phyloP scores from a whole-genome alignment of 2,329 filamentous ascomycete species.

The Lizonia empirigonia region DNA sequence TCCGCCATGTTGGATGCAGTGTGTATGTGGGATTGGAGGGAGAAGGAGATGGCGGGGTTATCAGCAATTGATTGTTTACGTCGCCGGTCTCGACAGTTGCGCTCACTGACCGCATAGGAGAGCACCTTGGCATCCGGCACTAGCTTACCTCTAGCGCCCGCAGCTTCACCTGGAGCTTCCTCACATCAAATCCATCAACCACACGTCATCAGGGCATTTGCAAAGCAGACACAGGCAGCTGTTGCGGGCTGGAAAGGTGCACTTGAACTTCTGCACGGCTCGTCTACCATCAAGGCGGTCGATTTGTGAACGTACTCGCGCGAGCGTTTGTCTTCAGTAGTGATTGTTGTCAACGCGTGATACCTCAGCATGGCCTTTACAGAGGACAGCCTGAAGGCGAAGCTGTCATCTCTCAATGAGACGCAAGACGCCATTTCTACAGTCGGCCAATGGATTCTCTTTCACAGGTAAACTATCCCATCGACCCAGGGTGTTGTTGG shows the following conservation, averaged over 20 bases:
- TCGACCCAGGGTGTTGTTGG: neutral
- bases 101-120: slow-evolving; percentile 14
- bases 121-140: slow-evolving; percentile 7
- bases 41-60: slow-evolving; percentile 5
- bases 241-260: slow-evolving; percentile 12
- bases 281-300: slow-evolving; percentile 1
- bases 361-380: slow-evolving; percentile 78
- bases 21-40: neutral
- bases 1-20: slow-evolving; percentile 52
- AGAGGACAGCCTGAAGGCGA: slow-evolving; percentile 92
- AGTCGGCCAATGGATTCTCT: slow-evolving; percentile 99
- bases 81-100: slow-evolving; percentile 11
- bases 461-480: slow-evolving; percentile 74
- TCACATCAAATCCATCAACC: slow-evolving; percentile 20
- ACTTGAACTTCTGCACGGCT: slow-evolving; percentile 4
- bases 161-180: slow-evolving; percentile 25
- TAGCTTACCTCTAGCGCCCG: slow-evolving; percentile 26
- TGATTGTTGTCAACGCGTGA: slow-evolving; percentile 30
- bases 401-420: slow-evolving; percentile 93
- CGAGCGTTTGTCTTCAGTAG: slow-evolving; percentile 27
- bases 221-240: slow-evolving; percentile 15
- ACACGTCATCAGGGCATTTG: slow-evolving; percentile 29
- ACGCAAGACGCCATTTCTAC: slow-evolving; percentile 96
- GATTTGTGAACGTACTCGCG: slow-evolving; percentile 27
- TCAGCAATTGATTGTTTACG: slow-evolving; percentile 29